phyloP scores from a whole-genome alignment of 2,329 filamentous ascomycete species.

The Alternaria infectoria region DNA sequence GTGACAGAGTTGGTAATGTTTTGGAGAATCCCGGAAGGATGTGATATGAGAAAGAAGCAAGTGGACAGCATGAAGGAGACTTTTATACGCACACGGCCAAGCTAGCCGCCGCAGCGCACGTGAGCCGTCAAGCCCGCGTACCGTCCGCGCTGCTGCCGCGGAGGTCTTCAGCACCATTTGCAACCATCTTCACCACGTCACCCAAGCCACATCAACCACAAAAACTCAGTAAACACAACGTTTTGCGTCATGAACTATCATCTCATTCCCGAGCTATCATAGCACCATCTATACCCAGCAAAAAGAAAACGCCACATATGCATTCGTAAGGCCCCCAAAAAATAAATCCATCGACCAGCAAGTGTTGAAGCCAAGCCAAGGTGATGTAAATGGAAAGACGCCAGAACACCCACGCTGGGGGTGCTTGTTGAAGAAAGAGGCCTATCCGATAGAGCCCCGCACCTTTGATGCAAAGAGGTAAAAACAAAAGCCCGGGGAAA shows the following conservation, averaged over 20 bases:
- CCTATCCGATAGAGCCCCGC: neutral
- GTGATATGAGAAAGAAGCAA: neutral
- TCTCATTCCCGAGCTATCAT: neutral
- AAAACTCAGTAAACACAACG: too few species aligned
- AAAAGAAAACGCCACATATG: neutral
- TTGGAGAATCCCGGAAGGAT: neutral
- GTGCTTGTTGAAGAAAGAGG: neutral
- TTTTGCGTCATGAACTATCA: neutral
- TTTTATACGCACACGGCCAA: neutral
- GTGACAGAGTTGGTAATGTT: too few species aligned
- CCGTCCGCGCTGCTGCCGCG: neutral
- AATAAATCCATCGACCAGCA: neutral
- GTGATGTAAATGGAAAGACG: neutral
- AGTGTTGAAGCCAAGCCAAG: constrained; percentile 1
- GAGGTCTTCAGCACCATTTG: rapidly evolving
- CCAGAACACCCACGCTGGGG: neutral
- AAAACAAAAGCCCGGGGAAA: neutral
- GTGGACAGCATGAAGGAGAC: rapidly evolving
- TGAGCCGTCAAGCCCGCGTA: neutral
- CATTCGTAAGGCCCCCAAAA: neutral
- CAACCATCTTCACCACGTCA: too few species aligned
- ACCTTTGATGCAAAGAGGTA: neutral
- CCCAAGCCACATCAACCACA: too few species aligned
- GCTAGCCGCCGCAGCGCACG: neutral
- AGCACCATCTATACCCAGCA: neutral